Evolutionary conservation across 352 stramenopile species (phyloP), one percentile per base, ranked within the genome.

Genomic region (Globisporangium nagaii): DNA sequence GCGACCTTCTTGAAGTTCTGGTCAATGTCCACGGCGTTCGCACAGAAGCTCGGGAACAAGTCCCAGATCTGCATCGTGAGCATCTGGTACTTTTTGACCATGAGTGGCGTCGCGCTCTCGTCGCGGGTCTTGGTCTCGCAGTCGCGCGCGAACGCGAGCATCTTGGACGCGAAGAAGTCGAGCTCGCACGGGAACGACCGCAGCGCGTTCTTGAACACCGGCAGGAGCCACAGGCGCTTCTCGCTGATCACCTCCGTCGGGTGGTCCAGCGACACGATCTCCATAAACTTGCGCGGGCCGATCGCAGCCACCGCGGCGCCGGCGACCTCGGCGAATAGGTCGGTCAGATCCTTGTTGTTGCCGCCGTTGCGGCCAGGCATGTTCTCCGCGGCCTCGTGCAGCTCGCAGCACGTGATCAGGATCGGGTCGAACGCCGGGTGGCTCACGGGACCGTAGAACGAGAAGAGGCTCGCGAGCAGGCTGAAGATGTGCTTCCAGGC

Each of bases 1-100:
- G 85, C 85, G 37, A 95, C 73, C 60, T 79, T 88, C 73, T 92
- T 92, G 56, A 95, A 95, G 28, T 80, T 80, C 30, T 68, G 70
- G 57, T 86, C 77, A 46, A 95, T 75, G 59, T 95, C 85, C 25
- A 81, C 58, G 3, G 78, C 78, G 56, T 79, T 75, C 25, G 74
- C 68, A 41, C 82, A 93, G 37, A 95, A 75, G 55, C 72, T 90
- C 7, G 85, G 85, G 63, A 95, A 95, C 3, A 93, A 56, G 15
- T 67, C 65, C 85, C 85, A 95, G 31, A 95, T 59, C 62, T 93
- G 83, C 57, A 93, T 83, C 41, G 83, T 82, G 15, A 87, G 68
- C 36, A 70, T 87, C 57, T 93, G 77, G 36, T 84, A 72, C 50
- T 87, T 88, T 62, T 93, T 93, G 20, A 78, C 59, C 58, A 74